Base-by-base conservation (phyloP, 306 rosid species). In the Begonia masoniana region DNA sequence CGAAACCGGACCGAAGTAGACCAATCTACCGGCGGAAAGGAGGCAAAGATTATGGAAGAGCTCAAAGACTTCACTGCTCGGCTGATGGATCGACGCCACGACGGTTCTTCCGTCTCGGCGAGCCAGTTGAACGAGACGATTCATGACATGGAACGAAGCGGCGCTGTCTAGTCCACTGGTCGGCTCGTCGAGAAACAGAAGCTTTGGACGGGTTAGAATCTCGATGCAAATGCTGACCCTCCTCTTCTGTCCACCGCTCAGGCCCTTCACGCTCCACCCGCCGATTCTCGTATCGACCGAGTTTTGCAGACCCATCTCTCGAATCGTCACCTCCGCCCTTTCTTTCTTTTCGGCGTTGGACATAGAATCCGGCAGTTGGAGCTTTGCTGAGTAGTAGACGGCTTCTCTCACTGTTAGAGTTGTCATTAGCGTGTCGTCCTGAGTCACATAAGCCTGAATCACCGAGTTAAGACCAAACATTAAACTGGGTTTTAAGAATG, bases 141-240 rank as follows among this genome's bases (percentile, higher is more conserved):
- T 81, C 83, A 81, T 76, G 9, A 86, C 94, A 59, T 82, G 74
- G 43, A 63, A 86, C 9, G 96, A 77, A 47, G 85, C 86, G 10
- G 93, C 88, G 47, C 83, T 82, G 15, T 86, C 95, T 5, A 82
- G 82, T 1, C 95, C 93, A 52, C 85, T 82, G 0, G 93, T 85
- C 11, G 93, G 95, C 60, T 85, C 93, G 51, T 86, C 95, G 46
- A 82, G 88, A 56, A 86, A 82, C 3, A 86, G 76, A 52, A 86
- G 85, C 26, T 42, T 75, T 0, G 95, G 95, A 1, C 71, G 69
- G 6, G 88, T 79, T 7, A 86, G 60, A 26, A 86, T 71, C 55
- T 82, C 93, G 13, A 82, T 77, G 63, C 96, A 82, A 36, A 86
- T 76, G 72, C 93, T 80, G 21, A 86, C 80, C 62, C 96, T 66